A percentile compares a stretch with the other conserved stretches of the same genome.
Conservation (phyloP, 2,329 filamentous ascomycete genomes). For the Trichophyton equinum region DNA sequence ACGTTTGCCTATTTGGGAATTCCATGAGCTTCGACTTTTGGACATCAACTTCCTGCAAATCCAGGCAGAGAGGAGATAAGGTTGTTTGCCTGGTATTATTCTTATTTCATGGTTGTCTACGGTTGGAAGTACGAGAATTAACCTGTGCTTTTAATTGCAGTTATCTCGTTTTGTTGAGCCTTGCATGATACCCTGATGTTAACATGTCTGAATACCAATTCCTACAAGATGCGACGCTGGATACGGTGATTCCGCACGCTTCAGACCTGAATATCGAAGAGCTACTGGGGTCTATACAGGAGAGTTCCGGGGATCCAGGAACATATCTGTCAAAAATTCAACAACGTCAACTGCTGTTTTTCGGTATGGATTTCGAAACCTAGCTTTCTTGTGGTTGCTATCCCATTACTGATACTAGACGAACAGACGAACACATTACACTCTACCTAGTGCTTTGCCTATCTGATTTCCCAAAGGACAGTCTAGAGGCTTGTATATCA, state of each 20-base stretch:
- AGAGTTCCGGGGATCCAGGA: slow-evolving; percentile 29
- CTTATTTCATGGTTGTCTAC: not conserved
- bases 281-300: slow-evolving; percentile 35
- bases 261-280: slow-evolving; percentile 28
- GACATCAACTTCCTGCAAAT: not conserved
- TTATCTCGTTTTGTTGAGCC: not conserved
- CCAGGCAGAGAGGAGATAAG: too few relatives aligned
- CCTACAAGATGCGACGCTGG: slow-evolving; percentile 31
- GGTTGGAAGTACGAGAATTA: not conserved
- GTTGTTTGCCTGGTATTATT: not conserved
- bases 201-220: slow-evolving; percentile 23
- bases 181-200: not conserved
- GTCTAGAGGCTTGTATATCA: slow-evolving; percentile 37
- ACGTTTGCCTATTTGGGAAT: not conserved
- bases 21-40: not conserved
- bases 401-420: not conserved
- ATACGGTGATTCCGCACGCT: slow-evolving; percentile 34
- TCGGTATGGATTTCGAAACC: slow-evolving; percentile 28
- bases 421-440: slow-evolving; percentile 42
- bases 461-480: slow-evolving; percentile 37
- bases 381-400: too few relatives aligned
- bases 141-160: not conserved
- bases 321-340: slow-evolving; percentile 37
- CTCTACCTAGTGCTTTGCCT: slow-evolving; percentile 41
- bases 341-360: slow-evolving; percentile 41